Percentiles rank a stretch among this genome's conserved stretches.
phyloP scores from a whole-genome alignment of 2,329 filamentous ascomycete species.

The Purpureocillium lavendulum region DNA sequence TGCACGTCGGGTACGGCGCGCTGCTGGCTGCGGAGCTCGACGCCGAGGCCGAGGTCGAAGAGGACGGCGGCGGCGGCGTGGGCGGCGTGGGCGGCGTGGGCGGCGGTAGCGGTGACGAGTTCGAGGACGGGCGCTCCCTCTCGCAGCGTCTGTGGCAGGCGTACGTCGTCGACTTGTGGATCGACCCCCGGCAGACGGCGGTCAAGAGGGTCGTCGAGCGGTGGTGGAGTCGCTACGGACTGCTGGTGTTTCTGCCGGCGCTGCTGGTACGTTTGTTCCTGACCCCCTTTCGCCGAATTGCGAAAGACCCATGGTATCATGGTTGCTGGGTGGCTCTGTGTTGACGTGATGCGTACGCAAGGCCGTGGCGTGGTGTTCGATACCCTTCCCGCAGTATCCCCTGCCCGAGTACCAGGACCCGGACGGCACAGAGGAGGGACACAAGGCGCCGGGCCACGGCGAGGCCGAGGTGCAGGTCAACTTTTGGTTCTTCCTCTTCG shows the following conservation, averaged over 20 bases:
- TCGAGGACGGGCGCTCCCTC: constrained; percentile 23
- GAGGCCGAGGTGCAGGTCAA: constrained; percentile 55
- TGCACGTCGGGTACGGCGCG: constrained; percentile 49
- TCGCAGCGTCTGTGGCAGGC: constrained; percentile 26
- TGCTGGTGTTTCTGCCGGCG: constrained; percentile 54
- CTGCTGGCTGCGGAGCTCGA: constrained; percentile 36
- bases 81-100: constrained; percentile 19
- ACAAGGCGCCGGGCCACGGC: constrained; percentile 51
- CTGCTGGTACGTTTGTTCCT: constrained; percentile 37
- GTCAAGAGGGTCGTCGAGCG: constrained; percentile 50
- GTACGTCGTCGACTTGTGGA: constrained; percentile 45
- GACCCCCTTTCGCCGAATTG: neutral
- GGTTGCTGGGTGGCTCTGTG: too few relatives aligned
- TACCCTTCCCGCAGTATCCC: constrained; percentile 57
- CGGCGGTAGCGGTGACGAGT: constrained; percentile 19
- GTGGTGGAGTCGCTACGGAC: constrained; percentile 56
- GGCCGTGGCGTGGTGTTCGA: constrained; percentile 56
- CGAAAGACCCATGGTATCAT: too few relatives aligned
- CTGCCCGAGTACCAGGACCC: constrained; percentile 35
- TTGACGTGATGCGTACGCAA: too few relatives aligned
- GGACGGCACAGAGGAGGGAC: constrained; percentile 15
- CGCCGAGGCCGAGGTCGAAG: constrained; percentile 21
- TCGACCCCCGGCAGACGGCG: constrained; percentile 49
- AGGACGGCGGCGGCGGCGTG: constrained; percentile 18
- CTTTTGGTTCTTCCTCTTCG: constrained; percentile 64